phyloP scores from a whole-genome alignment of 1,139 yeast genomes.

The Kodamaea suecica region DNA sequence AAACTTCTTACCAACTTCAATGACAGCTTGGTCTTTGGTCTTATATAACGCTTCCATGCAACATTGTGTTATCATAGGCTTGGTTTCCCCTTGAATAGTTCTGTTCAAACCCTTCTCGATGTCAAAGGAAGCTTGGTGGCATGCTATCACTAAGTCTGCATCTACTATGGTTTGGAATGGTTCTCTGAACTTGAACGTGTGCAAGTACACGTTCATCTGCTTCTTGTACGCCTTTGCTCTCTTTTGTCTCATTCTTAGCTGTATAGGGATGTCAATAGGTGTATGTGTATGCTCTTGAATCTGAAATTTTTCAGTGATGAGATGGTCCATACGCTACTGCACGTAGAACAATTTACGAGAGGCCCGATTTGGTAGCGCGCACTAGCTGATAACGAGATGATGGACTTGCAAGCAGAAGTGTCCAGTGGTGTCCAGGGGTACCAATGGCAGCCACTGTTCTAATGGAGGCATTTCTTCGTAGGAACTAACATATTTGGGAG shows the following conservation, averaged over 20 bases:
- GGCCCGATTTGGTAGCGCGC: no score
- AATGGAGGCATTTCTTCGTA: no score
- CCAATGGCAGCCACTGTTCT: no score
- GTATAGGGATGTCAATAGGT: not conserved
- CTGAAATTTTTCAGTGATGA: slow-evolving; percentile 2
- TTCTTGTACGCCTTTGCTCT: slow-evolving; percentile 92
- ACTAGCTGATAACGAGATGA: no score
- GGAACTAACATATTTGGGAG: no score
- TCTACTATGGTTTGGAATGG: slow-evolving; percentile 91
- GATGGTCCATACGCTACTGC: no score
- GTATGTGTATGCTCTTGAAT: not conserved
- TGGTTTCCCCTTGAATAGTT: slow-evolving; percentile 81
- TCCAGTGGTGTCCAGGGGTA: no score
- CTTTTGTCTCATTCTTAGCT: slow-evolving; percentile 87
- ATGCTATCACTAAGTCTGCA: slow-evolving; percentile 66
- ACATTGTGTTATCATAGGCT: slow-evolving; percentile 96
- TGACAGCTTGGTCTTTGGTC: slow-evolving; percentile 67
- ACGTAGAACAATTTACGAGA: no score
- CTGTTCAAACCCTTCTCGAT: slow-evolving; percentile 72
- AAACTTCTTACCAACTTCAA: slow-evolving; percentile 72
- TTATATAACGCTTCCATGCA: slow-evolving; percentile 83
- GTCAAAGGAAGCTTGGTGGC: slow-evolving; percentile 67
- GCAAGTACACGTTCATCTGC: slow-evolving; percentile 80
- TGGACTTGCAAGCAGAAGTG: no score
- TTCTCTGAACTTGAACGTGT: slow-evolving; percentile 87